phyloP scores from a whole-genome alignment of 768 basidiomycete species.

The Pulveroboletus ravenelii region DNA sequence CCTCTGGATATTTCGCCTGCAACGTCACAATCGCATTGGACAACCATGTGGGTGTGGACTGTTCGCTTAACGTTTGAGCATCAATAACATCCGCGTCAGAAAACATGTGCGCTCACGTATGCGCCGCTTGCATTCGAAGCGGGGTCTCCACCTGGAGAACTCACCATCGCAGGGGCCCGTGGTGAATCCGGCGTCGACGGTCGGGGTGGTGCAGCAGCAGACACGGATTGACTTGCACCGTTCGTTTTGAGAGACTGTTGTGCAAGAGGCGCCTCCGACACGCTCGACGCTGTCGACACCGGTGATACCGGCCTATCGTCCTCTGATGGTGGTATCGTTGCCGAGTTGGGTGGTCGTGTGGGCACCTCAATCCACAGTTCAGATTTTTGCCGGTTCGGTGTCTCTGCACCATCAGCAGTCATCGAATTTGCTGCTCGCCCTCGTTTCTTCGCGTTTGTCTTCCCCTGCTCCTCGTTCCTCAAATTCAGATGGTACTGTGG shows the following conservation, averaged over 20 bases:
- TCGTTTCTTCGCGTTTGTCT: slow-evolving; percentile 50
- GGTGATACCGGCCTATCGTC: slow-evolving; percentile 62
- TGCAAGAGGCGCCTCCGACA: slow-evolving; percentile 70
- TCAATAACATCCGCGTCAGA: slow-evolving; percentile 27
- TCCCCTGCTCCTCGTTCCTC: slow-evolving; percentile 55
- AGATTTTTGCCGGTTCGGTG: slow-evolving; percentile 41
- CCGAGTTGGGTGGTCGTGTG: slow-evolving; percentile 30
- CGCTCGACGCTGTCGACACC: slow-evolving; percentile 68
- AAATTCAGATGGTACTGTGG: slow-evolving; percentile 61
- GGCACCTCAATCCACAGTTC: slow-evolving; percentile 36
- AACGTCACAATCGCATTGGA: slow-evolving; percentile 60
- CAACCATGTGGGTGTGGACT: slow-evolving; percentile 65
- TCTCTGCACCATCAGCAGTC: slow-evolving; percentile 43
- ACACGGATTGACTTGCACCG: slow-evolving; percentile 33
- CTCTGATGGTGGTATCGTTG: slow-evolving; percentile 32
- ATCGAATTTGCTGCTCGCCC: slow-evolving; percentile 27
- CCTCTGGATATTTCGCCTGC: slow-evolving; percentile 71
- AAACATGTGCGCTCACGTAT: slow-evolving; percentile 24
- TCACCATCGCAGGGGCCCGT: slow-evolving; percentile 6
- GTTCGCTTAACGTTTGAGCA: slow-evolving; percentile 32
- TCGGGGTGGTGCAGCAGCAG: slow-evolving; percentile 17
- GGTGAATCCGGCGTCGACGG: slow-evolving; percentile 26
- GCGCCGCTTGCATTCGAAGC: slow-evolving; percentile 12
- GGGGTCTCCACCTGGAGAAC: slow-evolving; percentile 16
- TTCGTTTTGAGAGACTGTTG: slow-evolving; percentile 56